Evolutionary conservation across 163 green algal species (phyloP).

Genomic region (Coccomyxa subellipsoidea): DNA sequence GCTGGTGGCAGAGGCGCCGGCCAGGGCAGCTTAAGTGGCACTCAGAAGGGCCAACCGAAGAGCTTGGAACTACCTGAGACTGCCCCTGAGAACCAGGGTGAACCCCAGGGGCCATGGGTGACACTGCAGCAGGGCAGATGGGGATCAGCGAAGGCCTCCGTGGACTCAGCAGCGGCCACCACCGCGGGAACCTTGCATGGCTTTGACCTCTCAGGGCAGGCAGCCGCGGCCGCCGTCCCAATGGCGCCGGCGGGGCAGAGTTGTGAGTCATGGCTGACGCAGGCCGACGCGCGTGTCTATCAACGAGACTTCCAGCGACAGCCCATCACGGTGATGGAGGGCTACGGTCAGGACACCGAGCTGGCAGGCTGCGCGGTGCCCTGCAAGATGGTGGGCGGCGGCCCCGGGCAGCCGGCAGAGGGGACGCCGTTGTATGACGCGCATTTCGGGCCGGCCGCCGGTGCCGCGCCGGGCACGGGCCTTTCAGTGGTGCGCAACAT

Average conservation of each 20-base stretch:
- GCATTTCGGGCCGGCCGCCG: background rate
- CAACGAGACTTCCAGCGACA: background rate
- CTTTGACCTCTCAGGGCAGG: too few species aligned
- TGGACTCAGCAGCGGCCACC: too few species aligned
- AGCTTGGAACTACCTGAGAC: too few species aligned
- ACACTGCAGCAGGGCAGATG: too few species aligned
- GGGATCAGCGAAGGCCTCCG: too few species aligned
- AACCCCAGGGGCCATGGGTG: too few species aligned
- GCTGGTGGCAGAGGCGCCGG: too few species aligned
- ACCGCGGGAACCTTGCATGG: too few species aligned
- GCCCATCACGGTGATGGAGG: background rate
- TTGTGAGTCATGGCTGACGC: background rate
- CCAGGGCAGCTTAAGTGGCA: too few species aligned
- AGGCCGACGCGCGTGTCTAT: background rate
- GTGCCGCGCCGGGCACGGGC: background rate
- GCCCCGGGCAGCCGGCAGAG: background rate
- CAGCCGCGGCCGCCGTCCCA: background rate
- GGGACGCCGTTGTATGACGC: background rate
- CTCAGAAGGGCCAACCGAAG: too few species aligned
- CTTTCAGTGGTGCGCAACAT: background rate
- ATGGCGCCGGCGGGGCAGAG: background rate
- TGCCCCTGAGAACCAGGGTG: too few species aligned
- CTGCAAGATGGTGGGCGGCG: background rate
- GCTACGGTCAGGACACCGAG: background rate
- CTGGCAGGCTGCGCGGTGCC: background rate